Evolutionary conservation across 2,329 filamentous ascomycete genomes (phyloP).

Genomic region (Aspergillus tamarii): DNA sequence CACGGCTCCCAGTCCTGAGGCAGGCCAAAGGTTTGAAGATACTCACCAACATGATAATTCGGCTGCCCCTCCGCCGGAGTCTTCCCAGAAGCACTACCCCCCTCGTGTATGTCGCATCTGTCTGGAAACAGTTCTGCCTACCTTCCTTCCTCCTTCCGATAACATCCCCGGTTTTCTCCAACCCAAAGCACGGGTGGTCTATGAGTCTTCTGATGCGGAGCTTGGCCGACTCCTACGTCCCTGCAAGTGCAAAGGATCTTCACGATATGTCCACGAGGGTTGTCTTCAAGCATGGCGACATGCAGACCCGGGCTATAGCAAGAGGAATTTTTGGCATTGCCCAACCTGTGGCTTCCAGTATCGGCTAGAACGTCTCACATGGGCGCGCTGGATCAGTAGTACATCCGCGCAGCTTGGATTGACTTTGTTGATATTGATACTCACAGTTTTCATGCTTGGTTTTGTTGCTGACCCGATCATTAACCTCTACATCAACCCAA

Average conservation of each 20-base stretch:
- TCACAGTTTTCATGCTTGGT: conserved; percentile 78
- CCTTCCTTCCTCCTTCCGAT: conserved; percentile 59
- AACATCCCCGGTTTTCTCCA: conserved; percentile 61
- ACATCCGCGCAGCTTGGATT: conserved; percentile 68
- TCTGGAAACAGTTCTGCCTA: conserved; percentile 70
- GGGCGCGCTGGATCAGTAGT: conserved; percentile 71
- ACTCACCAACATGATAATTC: conserved; percentile 19
- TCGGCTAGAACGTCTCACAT: conserved; percentile 74
- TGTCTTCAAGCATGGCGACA: conserved; percentile 84
- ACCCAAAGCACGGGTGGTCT: conserved; percentile 62
- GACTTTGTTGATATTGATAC: conserved; percentile 71
- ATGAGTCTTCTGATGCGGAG: conserved; percentile 73
- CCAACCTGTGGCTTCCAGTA: conserved; percentile 87
- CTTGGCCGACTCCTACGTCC: conserved; percentile 81
- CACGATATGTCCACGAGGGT: conserved; percentile 91
- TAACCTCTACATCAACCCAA: conserved; percentile 81
- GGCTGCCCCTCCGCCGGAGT: conserved; percentile 22
- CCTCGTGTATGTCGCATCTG: conserved; percentile 87
- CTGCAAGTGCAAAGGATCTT: conserved; percentile 90
- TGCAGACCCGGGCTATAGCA: conserved; percentile 65
- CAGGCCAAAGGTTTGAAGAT: conserved; percentile 15
- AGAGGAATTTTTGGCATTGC: conserved; percentile 81
- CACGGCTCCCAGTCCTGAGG: conserved; percentile 12
- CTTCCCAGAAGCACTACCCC: conserved; percentile 59
- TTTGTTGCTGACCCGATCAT: conserved; percentile 93